Base-by-base conservation (phyloP, 2,329 filamentous ascomycete genomes). In the Colletotrichum sp. region DNA sequence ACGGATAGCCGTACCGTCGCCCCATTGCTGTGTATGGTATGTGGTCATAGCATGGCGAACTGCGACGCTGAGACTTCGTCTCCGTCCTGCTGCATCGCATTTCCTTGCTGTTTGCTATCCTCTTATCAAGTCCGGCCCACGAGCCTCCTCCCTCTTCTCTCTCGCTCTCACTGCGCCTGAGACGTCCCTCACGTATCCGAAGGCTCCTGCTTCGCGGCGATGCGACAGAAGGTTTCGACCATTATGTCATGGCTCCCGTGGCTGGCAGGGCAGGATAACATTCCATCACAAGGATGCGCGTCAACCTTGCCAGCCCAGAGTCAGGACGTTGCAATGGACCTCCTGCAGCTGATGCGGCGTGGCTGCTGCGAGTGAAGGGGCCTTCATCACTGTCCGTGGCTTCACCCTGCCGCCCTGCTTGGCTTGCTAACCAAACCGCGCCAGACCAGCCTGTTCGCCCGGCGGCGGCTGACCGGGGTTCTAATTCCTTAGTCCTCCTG, bases 211-310 rank as follows among this genome's bases (percentile, higher is more conserved):
- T 36, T 72, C 36, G 60, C 26, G 49, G 44, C 49, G 67, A 70
- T 65, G 63, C 39, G 15, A 26, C 49, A 18, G 30, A 69, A 69
- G 18, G 57, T 73, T 76, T 60, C 26, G 49, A 21, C 70, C 70
- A 73, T 73, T 69, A 69, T 69, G 73, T 76, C 73, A 76, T 76
- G 57, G 57, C 44, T 21, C 26, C 44, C 49, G 64, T 55, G 57
- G 73, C 32, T 57, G 44, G 63, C 73, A 32, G 10, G 21, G 32
- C 39, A 68, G 44, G 69, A 26, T 16, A 65, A 24, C 44, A 44
- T 73, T 49, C 15, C 30, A 36, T 39, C 68, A 18, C 44, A 63
- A 52, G 73, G 57, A 72, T 32, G 15, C 30, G 21, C n/a, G 26
- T 32, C 57, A 24, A 21, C 34, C 24, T 39, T 75, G 69, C 62